Percentiles rank a stretch among this genome's conserved stretches.
phyloP scores from a whole-genome alignment of 306 rosid genomes.

The Senna tora region DNA sequence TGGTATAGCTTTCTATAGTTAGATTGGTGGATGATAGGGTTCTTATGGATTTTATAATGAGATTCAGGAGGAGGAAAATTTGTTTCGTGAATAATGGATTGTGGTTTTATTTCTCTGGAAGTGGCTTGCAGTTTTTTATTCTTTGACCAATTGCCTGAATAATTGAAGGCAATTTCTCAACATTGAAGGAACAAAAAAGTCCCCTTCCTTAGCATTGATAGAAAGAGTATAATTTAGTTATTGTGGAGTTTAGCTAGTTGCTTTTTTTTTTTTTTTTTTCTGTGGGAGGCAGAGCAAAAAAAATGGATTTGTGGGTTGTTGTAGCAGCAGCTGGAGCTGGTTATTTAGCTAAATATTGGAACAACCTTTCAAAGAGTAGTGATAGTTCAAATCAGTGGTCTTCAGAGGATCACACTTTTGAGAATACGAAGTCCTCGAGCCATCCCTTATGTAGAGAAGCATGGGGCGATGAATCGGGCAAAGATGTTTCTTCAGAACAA shows the following conservation, averaged over 20 bases:
- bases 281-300: constrained; percentile 43
- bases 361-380: constrained; percentile 41
- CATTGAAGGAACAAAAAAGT: constrained; percentile 41
- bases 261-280: constrained; percentile 17
- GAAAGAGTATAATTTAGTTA: constrained; percentile 34
- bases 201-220: constrained; percentile 32
- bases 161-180: constrained; percentile 25
- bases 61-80: constrained; percentile 27
- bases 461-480: constrained; percentile 22
- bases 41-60: constrained; percentile 18
- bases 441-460: constrained; percentile 29
- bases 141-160: background rate
- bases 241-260: constrained; percentile 47
- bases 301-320: constrained; percentile 85
- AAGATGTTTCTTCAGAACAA: constrained; percentile 36
- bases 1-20: constrained; percentile 18
- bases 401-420: constrained; percentile 48
- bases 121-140: no score
- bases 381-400: constrained; percentile 42
- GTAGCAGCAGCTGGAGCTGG: constrained; percentile 86
- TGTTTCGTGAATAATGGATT: constrained; percentile 29
- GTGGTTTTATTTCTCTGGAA: no score
- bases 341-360: constrained; percentile 71
- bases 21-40: constrained; percentile 20
- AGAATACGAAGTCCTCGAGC: constrained; percentile 41